These are phyloP conservation scores for Diaporthe capsici DNA, from an alignment of 2,329 filamentous ascomycete species.

Conservation along the genomic window DNA sequence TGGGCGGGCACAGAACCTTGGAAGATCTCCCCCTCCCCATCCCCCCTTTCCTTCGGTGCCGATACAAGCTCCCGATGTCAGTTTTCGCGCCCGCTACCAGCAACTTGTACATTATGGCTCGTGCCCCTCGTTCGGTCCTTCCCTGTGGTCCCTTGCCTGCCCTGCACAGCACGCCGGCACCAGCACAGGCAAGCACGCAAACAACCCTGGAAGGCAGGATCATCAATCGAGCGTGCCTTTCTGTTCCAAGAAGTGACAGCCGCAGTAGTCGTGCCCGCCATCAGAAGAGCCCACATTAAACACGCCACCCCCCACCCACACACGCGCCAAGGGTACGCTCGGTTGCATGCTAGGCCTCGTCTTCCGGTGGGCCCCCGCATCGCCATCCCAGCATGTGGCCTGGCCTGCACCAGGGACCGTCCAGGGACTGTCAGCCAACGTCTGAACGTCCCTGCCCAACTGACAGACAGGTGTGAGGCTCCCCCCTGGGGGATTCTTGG, in stretches of 20 bases:
- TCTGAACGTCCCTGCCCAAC: not conserved
- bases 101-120: not conserved
- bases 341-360: constrained; percentile 21
- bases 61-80: constrained; percentile 1
- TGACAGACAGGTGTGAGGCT: constrained; percentile 17
- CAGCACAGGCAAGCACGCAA: not conserved
- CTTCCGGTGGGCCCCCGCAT: constrained; percentile 29
- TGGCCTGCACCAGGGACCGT: not conserved
- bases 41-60: not conserved
- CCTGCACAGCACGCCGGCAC: not conserved
- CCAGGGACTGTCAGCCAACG: not conserved
- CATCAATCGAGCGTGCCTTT: not conserved
- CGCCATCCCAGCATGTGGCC: constrained; percentile 20
- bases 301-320: constrained; percentile 33
- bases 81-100: not conserved
- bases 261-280: constrained; percentile 5
- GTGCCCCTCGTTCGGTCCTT: not conserved
- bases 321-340: constrained; percentile 9
- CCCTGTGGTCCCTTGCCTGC: not conserved
- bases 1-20: not conserved
- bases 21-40: not conserved
- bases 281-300: constrained; percentile 15
- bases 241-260: constrained; percentile 19
- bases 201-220: not conserved
- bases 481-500: not conserved